Conservation (phyloP, 139 green algal genomes). For the Gonium pectorale region DNA sequence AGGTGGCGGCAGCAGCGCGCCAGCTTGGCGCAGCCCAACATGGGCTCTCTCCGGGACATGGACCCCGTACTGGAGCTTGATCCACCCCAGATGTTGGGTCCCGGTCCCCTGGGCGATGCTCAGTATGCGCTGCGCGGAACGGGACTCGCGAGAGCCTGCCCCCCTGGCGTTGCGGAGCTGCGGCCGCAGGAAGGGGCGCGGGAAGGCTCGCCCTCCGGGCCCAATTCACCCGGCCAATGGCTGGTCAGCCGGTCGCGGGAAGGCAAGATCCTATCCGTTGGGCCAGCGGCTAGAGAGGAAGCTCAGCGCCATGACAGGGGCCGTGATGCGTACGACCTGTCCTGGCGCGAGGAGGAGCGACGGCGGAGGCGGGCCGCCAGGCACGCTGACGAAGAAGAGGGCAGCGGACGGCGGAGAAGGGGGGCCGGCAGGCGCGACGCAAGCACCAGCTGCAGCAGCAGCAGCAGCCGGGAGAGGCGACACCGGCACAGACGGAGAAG, state of each 20-base stretch:
- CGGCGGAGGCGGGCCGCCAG: neutral
- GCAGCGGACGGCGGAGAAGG: too few species aligned
- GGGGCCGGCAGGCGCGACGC: too few species aligned
- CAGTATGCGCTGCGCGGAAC: constrained; percentile 1
- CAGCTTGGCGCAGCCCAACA: constrained; percentile 14
- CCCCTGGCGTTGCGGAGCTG: too few species aligned
- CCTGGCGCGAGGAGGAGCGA: neutral
- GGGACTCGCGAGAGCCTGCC: neutral
- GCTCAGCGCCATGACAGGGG: neutral
- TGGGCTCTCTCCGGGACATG: neutral
- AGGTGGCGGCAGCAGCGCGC: constrained; percentile 18
- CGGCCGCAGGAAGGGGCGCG: too few species aligned
- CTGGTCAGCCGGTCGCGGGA: neutral
- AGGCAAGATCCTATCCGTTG: neutral
- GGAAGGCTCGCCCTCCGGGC: neutral
- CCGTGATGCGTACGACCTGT: neutral
- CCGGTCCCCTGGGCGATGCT: constrained; percentile 8
- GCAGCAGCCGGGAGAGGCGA: too few species aligned
- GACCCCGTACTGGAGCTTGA: neutral
- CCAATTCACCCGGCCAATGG: constrained; percentile 9
- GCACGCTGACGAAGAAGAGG: neutral
- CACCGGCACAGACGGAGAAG: too few species aligned
- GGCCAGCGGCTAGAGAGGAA: neutral
- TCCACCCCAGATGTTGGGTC: constrained; percentile 15
- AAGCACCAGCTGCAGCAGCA: too few species aligned